These are phyloP conservation scores for Aspergillus calidoustus DNA, from an alignment of 2,329 filamentous ascomycete species.

Conservation along the genomic window DNA sequence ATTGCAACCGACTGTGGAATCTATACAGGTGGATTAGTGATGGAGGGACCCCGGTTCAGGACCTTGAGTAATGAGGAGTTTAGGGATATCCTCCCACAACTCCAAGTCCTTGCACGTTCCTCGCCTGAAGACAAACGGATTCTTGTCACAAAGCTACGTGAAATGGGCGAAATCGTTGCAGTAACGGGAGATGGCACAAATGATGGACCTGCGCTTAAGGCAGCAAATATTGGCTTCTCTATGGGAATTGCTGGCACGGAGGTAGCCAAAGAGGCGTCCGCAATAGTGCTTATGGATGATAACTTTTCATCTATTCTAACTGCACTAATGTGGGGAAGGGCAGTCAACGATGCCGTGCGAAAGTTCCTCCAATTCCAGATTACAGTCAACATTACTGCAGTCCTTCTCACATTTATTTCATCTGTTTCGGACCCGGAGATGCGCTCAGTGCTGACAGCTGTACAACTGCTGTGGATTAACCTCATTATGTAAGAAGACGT, in stretches of 20 bases:
- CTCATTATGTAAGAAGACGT: slow-evolving; percentile 67
- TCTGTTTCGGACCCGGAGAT: slow-evolving; percentile 70
- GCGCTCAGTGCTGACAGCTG: slow-evolving; percentile 76
- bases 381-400: slow-evolving; percentile 53
- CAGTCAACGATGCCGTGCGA: slow-evolving; percentile 67
- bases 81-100: slow-evolving; percentile 57
- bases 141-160: slow-evolving; percentile 61
- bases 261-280: slow-evolving; percentile 67
- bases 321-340: slow-evolving; percentile 67
- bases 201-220: slow-evolving; percentile 65
- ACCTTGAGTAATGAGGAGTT: slow-evolving; percentile 63
- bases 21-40: slow-evolving; percentile 60
- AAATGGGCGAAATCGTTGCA: slow-evolving; percentile 62
- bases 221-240: slow-evolving; percentile 66
- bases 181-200: slow-evolving; percentile 68
- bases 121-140: slow-evolving; percentile 68
- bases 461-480: slow-evolving; percentile 91
- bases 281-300: slow-evolving; percentile 68
- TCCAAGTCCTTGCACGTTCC: slow-evolving; percentile 66
- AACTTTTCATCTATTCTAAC: slow-evolving; percentile 66
- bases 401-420: slow-evolving; percentile 81
- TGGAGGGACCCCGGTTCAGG: slow-evolving; percentile 69
- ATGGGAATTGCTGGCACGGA: slow-evolving; percentile 69
- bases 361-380: slow-evolving; percentile 65
- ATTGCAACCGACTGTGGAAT: slow-evolving; percentile 75